Evolutionary conservation across 495 filamentous ascomycete genomes (phyloP).

Genomic region (Hypoxylon trugodes): DNA sequence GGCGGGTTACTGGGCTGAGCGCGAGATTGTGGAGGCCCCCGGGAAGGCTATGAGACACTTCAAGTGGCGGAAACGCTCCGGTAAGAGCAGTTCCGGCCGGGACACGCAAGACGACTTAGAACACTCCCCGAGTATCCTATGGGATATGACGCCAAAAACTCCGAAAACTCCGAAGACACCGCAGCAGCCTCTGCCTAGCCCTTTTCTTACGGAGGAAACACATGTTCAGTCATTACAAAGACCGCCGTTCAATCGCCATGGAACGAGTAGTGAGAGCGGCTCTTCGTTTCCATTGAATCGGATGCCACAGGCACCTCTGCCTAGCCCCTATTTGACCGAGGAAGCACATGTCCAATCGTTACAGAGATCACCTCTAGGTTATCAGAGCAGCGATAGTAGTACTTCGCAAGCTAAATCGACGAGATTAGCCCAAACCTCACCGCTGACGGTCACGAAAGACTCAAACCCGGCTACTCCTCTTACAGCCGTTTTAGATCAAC

Average conservation of each 20-base stretch:
- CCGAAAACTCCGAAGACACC: too few species aligned
- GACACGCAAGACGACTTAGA: constrained; percentile 29
- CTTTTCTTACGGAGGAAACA: constrained; percentile 47
- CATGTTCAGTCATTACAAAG: constrained; percentile 47
- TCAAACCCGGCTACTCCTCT: constrained; percentile 15
- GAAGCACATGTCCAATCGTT: constrained; percentile 54
- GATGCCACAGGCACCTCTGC: constrained; percentile 15
- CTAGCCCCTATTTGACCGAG: constrained; percentile 55
- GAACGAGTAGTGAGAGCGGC: constrained; percentile 40
- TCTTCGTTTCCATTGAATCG: constrained; percentile 30
- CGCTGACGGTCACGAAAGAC: constrained; percentile 2
- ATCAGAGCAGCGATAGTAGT: constrained; percentile 3
- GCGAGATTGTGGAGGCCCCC: constrained; percentile 46
- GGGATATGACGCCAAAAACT: constrained; percentile 34
- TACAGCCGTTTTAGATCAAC: background rate
- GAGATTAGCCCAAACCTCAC: constrained; percentile 3
- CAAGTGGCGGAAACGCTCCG: constrained; percentile 49
- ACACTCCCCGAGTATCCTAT: constrained; percentile 4
- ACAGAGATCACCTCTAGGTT: constrained; percentile 39
- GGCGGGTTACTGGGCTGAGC: constrained; percentile 63
- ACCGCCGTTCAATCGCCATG: constrained; percentile 22
- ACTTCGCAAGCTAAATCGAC: constrained; percentile 6
- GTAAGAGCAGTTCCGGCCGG: constrained; percentile 44
- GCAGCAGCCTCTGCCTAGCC: constrained; percentile 33
- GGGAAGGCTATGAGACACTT: constrained; percentile 45